These are phyloP conservation scores for Ascosphaera acerosa DNA, from an alignment of 2,329 filamentous ascomycete genomes.

Conservation along the genomic window DNA sequence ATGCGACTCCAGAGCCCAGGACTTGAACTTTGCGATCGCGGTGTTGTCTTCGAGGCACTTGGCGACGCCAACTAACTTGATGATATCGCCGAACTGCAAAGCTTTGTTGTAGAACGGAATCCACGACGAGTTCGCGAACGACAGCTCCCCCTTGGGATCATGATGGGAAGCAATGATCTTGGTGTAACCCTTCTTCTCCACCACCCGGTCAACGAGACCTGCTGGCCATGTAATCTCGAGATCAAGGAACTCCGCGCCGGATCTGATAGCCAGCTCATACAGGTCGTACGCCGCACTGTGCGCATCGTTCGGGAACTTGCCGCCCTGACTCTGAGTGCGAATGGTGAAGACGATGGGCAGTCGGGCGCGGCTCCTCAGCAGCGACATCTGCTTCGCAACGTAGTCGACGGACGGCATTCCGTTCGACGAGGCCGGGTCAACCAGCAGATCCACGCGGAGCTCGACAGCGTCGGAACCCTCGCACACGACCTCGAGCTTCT, in stretches of 20 bases:
- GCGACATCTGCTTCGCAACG: conserved; percentile 54
- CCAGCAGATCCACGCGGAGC: conserved; percentile 69
- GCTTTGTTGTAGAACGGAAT: conserved; percentile 72
- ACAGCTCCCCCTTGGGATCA: conserved; percentile 51
- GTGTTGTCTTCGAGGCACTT: conserved; percentile 62
- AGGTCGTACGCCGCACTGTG: conserved; percentile 45
- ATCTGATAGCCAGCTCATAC: conserved; percentile 52
- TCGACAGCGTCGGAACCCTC: conserved; percentile 86
- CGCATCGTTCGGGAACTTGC: conserved; percentile 57
- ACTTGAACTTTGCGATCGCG: conserved; percentile 56
- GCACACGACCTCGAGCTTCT: conserved; percentile 43
- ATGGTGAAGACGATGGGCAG: conserved; percentile 84
- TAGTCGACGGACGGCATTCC: conserved; percentile 44
- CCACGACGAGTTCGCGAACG: conserved; percentile 88
- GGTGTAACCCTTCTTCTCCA: conserved; percentile 43
- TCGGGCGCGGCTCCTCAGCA: conserved; percentile 44
- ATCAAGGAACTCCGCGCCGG: conserved; percentile 82
- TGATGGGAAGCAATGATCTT: conserved; percentile 91
- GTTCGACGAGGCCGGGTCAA: conserved; percentile 35
- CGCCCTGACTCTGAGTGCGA: conserved; percentile 63
- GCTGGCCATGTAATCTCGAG: conserved; percentile 71
- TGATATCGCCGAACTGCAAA: conserved; percentile 68
- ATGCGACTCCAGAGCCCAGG: conserved; percentile 44
- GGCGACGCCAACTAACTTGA: conserved; percentile 79
- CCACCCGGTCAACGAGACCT: conserved; percentile 42